A percentile compares a stretch with the other conserved stretches of the same genome.
phyloP scores from a whole-genome alignment of 805 yeast genomes.

The Saturnispora sekii region DNA sequence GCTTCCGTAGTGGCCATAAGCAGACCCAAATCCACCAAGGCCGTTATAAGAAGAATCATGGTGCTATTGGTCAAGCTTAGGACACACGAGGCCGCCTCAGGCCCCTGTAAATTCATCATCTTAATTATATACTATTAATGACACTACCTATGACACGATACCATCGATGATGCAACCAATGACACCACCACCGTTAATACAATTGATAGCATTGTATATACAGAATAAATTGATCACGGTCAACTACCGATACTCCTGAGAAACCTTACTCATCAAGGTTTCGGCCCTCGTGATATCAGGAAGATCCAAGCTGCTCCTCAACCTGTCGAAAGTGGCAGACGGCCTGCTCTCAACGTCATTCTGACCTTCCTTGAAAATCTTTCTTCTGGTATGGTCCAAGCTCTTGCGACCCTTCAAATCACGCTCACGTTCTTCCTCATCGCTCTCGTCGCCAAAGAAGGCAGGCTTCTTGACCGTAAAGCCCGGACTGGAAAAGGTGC shows the following conservation, averaged over 20 bases:
- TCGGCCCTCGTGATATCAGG: conserved; percentile 30
- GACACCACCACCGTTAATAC: neutral
- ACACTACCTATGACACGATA: too few species aligned
- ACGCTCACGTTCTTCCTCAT: conserved; percentile 1
- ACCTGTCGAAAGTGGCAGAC: conserved; percentile 18
- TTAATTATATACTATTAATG: too few species aligned
- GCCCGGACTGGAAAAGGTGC: conserved; percentile 28
- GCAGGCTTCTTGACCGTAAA: conserved; percentile 19
- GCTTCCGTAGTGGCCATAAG: too few species aligned
- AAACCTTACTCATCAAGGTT: conserved; percentile 24
- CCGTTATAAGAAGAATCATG: too few species aligned
- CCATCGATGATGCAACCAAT: neutral
- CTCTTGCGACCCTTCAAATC: conserved; percentile 12
- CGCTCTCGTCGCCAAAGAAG: conserved; percentile 8
- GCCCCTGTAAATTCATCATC: too few species aligned
- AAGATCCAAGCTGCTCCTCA: conserved; percentile 31
- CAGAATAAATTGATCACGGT: neutral
- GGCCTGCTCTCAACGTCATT: conserved; percentile 16
- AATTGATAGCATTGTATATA: conserved; percentile 2
- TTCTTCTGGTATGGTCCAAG: conserved; percentile 20
- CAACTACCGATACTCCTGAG: conserved; percentile 8
- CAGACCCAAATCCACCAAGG: too few species aligned
- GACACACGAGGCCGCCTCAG: too few species aligned
- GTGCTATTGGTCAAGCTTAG: too few species aligned
- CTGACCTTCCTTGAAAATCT: conserved; percentile 9